Base-by-base conservation (phyloP, 768 basidiomycete species). In the Lentinula sp. region DNA sequence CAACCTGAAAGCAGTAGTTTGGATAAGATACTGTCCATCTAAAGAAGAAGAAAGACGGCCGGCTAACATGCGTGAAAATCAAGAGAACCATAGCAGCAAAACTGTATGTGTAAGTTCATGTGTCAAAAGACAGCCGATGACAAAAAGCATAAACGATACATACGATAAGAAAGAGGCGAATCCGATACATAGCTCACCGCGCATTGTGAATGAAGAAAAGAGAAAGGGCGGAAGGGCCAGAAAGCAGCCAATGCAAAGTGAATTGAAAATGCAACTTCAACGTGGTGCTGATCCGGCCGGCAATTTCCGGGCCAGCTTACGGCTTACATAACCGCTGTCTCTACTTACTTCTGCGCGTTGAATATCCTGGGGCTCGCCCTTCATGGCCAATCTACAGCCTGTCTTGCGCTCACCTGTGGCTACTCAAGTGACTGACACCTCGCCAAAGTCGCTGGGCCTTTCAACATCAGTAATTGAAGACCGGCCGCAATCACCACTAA, bases 141-240 rank as follows among this genome's bases (percentile, higher is more conserved):
- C 45, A 32, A 56, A 39, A 59, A 49, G 62, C 28, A 52, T 11
- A 42, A 65, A 56, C 61, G 61, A 50, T 50, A 76, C 87, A 61
- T 70, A 89, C 91, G 90, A 86, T 57, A 93, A 76, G 61, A 91
- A 66, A 53, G 90, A 83, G 55, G 86, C 89, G 64, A 84, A 72
- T 60, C 86, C 84, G 48, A 93, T 81, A 71, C 88, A 92, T 62
- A 89, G 65, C 80, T 91, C 89, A 34, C 91, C 91, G 61, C 81
- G 86, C 84, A 92, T 84, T 57, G 57, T 49, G 57, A 65, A 64
- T 62, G 61, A 65, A 62, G 61, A 65, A 62, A 59, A 50, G 57
- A 60, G 59, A 61, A 65, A 62, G 65, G 43, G 64, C 62, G 63
- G 59, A 69, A 66, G 13, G 42, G 59, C 31, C 45, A 42, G 57